phyloP scores from a whole-genome alignment of 805 yeast species.

The Suhomyces canberraensis region DNA sequence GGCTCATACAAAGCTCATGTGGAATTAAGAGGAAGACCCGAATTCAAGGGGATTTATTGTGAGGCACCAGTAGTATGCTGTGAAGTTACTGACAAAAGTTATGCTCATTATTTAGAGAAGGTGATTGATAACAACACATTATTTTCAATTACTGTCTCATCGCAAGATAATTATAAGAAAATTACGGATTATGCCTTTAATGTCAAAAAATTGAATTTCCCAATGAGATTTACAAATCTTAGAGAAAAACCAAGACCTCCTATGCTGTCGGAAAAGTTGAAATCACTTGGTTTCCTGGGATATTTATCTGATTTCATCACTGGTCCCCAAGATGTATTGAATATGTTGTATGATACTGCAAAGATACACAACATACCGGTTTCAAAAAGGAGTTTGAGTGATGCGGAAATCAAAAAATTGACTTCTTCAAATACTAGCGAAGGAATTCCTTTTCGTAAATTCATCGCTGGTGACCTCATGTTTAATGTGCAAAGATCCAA shows the following conservation, averaged over 20 bases:
- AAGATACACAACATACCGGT: slow-evolving; percentile 61
- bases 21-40: slow-evolving; percentile 37
- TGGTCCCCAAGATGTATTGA: slow-evolving; percentile 71
- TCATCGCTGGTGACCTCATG: slow-evolving; percentile 56
- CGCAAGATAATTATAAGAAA: slow-evolving; percentile 45
- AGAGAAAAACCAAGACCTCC: slow-evolving; percentile 17
- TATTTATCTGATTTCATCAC: slow-evolving; percentile 63
- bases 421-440: slow-evolving; percentile 37
- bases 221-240: slow-evolving; percentile 49
- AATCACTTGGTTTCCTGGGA: slow-evolving; percentile 71
- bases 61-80: slow-evolving; percentile 78
- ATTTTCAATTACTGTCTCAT: slow-evolving; percentile 61
- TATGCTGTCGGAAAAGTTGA: slow-evolving; percentile 32
- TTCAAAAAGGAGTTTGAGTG: slow-evolving; percentile 43
- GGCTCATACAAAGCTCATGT: slow-evolving; percentile 40
- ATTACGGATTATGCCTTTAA: slow-evolving; percentile 37
- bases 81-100: slow-evolving; percentile 45
- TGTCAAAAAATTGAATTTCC: slow-evolving; percentile 41
- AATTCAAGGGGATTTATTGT: slow-evolving; percentile 44
- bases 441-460: slow-evolving; percentile 47
- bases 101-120: slow-evolving; percentile 56
- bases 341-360: slow-evolving; percentile 61
- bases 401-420: slow-evolving; percentile 35
- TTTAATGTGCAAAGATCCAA: slow-evolving; percentile 53
- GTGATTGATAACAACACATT: slow-evolving; percentile 52